phyloP scores from a whole-genome alignment of 352 stramenopile species.

The Globisporangium okanoganense region DNA sequence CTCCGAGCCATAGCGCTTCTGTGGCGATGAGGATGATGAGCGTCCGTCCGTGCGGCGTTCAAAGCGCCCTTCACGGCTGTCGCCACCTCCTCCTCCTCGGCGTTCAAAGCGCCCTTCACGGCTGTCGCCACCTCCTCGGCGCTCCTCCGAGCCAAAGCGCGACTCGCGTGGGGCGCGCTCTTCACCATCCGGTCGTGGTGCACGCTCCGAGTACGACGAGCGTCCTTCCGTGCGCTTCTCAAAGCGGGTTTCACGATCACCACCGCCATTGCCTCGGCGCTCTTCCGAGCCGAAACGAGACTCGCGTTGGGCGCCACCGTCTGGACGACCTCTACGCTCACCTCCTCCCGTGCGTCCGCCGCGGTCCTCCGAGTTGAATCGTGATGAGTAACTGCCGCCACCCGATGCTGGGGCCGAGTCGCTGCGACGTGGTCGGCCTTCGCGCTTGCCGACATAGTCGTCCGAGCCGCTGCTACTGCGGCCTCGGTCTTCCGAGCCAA shows the following conservation, averaged over 20 bases:
- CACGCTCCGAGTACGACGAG: not conserved
- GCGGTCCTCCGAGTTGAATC: slow-evolving; percentile 10
- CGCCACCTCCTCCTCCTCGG: too few species aligned
- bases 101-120: slow-evolving; percentile 6
- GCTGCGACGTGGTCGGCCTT: not conserved
- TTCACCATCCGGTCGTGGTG: not conserved
- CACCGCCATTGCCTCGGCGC: not conserved
- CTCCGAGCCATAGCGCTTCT: slow-evolving; percentile 1
- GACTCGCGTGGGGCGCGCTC: not conserved
- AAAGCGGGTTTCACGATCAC: not conserved
- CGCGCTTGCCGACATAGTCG: not conserved
- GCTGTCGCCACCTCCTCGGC: not conserved
- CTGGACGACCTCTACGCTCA: not conserved
- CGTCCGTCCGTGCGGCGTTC: not conserved
- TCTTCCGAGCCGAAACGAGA: not conserved
- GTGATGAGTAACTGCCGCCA: not conserved
- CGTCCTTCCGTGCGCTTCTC: slow-evolving; percentile 4
- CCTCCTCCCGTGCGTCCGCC: not conserved
- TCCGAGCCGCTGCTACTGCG: not conserved
- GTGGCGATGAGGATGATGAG: not conserved
- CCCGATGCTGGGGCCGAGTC: slow-evolving; percentile 1
- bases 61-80: slow-evolving; percentile 6
- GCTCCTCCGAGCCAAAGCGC: slow-evolving; percentile 4
- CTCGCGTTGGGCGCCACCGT: not conserved
- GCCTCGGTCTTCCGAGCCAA: slow-evolving; percentile 1